A percentile compares a stretch with the other conserved stretches of the same genome.
Conservation (phyloP, 352 stramenopile species). For the Achlya hypogyna region DNA sequence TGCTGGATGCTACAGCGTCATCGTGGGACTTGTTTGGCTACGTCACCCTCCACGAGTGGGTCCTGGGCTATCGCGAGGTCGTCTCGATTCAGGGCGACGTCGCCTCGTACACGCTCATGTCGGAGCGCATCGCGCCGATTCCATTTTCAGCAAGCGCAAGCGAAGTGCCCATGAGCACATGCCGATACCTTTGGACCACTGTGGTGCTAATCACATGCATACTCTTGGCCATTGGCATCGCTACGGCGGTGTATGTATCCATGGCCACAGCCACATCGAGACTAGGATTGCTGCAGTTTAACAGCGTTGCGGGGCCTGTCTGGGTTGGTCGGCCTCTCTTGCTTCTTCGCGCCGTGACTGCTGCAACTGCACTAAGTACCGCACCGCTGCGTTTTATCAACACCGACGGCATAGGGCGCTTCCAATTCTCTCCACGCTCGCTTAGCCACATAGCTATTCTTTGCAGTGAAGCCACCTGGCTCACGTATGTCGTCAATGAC, state of each 20-base stretch:
- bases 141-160: not conserved
- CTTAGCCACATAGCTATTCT: not conserved
- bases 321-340: not conserved
- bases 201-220: no score
- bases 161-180: slow-evolving; percentile 10
- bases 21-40: not conserved
- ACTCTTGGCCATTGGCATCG: not conserved
- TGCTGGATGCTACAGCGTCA: not conserved
- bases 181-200: not conserved
- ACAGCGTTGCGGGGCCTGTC: not conserved
- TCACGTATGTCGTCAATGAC: not conserved
- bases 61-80: not conserved
- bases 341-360: not conserved
- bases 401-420: not conserved
- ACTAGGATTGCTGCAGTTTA: not conserved
- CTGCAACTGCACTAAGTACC: not conserved
- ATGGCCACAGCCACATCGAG: not conserved
- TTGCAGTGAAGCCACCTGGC: not conserved
- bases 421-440: not conserved
- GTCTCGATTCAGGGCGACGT: slow-evolving; percentile 5
- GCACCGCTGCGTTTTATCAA: not conserved
- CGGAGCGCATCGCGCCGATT: not conserved
- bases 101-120: not conserved
- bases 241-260: not conserved
- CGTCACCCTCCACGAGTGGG: slow-evolving; percentile 4